Conservation (phyloP, 495 filamentous ascomycete genomes). For the Daldinia bambusicola region DNA sequence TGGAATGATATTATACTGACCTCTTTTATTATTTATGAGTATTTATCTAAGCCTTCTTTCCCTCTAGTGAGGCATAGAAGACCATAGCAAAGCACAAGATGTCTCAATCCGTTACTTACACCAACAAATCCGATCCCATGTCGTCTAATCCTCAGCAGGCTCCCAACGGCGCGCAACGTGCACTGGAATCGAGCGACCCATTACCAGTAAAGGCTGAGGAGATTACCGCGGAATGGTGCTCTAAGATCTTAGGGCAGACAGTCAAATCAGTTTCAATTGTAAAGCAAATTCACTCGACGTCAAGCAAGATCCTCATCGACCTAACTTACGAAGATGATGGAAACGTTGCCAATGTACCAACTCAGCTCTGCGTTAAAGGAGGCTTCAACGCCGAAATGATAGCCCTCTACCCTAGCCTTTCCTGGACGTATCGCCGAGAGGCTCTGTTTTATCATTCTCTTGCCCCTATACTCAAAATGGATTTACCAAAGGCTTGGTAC, state of each 20-base stretch:
- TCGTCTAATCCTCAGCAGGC: slow-evolving; percentile 2
- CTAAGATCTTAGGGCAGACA: slow-evolving; percentile 6
- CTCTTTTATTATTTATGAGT: not conserved
- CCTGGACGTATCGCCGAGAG: slow-evolving; percentile 26
- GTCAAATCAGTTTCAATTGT: slow-evolving; percentile 16
- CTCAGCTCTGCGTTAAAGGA: slow-evolving; percentile 18
- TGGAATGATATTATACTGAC: not conserved
- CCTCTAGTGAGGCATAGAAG: not conserved
- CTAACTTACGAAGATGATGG: slow-evolving; percentile 10
- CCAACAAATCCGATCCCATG: slow-evolving; percentile 1
- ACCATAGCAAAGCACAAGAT: not conserved
- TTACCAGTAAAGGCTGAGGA: slow-evolving; percentile 16
- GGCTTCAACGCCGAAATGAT: slow-evolving; percentile 20
- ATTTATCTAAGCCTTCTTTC: not conserved
- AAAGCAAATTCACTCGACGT: slow-evolving; percentile 23
- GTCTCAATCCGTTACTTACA: not conserved
- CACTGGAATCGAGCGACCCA: slow-evolving; percentile 9
- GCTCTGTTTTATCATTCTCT: slow-evolving; percentile 22
- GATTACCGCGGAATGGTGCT: slow-evolving; percentile 26
- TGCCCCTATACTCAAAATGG: slow-evolving; percentile 13
- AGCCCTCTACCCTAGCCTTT: slow-evolving; percentile 5
- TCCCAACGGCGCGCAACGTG: slow-evolving; percentile 4
- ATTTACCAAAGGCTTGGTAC: slow-evolving; percentile 21
- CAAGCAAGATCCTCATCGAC: slow-evolving; percentile 24
- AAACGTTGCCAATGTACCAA: slow-evolving; percentile 5